These are phyloP conservation scores for Bifiguratus adelaidae DNA, from an alignment of 192 early-diverging fungal species.

Conservation along the genomic window DNA sequence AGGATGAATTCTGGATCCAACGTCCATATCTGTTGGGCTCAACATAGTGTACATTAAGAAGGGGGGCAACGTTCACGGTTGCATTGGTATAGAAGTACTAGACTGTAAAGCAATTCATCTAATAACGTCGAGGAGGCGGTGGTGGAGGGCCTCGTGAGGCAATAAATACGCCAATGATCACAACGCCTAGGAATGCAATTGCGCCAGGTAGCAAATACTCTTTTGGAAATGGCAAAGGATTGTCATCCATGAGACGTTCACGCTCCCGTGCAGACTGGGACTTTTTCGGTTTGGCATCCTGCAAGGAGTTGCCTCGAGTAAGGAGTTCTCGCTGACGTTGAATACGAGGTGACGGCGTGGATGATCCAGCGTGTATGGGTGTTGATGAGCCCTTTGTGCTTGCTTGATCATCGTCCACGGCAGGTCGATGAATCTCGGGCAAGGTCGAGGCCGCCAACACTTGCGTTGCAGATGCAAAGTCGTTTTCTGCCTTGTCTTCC, in stretches of 20 bases:
- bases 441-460: not conserved
- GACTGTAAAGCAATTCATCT: not conserved
- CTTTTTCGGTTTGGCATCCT: not conserved
- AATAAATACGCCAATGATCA: slow-evolving; percentile 41
- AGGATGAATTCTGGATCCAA: slow-evolving; percentile 59
- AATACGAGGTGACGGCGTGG: no score
- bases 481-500: not conserved
- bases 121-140: not conserved
- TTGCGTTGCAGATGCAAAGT: not conserved
- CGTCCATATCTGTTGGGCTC: slow-evolving; percentile 14
- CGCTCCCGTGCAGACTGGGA: not conserved
- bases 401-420: not conserved
- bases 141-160: not conserved
- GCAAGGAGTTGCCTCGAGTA: no score
- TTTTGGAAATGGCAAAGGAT: not conserved
- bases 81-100: no score
- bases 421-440: not conserved
- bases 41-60: not conserved
- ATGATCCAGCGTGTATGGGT: no score
- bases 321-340: not conserved
- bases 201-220: slow-evolving; percentile 44
- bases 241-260: not conserved
- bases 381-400: no score
- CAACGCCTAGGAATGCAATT: slow-evolving; percentile 34
- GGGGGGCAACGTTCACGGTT: no score